Evolutionary conservation across 345 rosid species (phyloP).

Genomic region (Corymbia maculata): DNA sequence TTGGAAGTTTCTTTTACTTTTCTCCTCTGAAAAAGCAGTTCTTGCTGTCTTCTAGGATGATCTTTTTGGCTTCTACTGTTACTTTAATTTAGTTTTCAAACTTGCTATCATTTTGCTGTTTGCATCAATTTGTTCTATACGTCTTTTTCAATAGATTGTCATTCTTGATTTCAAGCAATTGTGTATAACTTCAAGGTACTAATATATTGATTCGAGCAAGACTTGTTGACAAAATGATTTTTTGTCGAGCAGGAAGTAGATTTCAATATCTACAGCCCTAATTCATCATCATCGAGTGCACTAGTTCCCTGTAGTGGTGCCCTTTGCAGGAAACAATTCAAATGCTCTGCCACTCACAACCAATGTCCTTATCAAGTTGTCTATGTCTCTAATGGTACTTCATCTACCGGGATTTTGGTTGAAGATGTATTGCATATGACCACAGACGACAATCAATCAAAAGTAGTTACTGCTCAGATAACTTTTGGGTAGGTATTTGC

Average conservation of each 20-base stretch:
- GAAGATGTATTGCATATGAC: conserved; percentile 62
- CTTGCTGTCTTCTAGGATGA: not conserved
- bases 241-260: conserved; percentile 25
- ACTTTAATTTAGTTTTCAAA: not conserved
- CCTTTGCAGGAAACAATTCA: conserved; percentile 26
- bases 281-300: conserved; percentile 46
- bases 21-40: not conserved
- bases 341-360: conserved; percentile 32
- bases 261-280: conserved; percentile 61
- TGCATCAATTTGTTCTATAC: not conserved
- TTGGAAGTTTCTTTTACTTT: not conserved
- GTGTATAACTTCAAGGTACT: not conserved
- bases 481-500: conserved; percentile 49
- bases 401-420: conserved; percentile 53
- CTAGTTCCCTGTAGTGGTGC: conserved; percentile 44
- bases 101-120: not conserved
- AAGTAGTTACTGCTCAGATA: conserved; percentile 33
- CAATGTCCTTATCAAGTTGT: conserved; percentile 53
- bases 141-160: not conserved
- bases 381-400: conserved; percentile 64
- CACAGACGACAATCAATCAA: conserved; percentile 24
- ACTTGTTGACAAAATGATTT: not conserved
- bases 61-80: not conserved
- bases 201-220: not conserved
- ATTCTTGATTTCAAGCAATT: not conserved